Percentiles rank a stretch among this genome's conserved stretches.
phyloP scores from a whole-genome alignment of 2,329 filamentous ascomycete genomes.

The Cladorrhinum sp. region DNA sequence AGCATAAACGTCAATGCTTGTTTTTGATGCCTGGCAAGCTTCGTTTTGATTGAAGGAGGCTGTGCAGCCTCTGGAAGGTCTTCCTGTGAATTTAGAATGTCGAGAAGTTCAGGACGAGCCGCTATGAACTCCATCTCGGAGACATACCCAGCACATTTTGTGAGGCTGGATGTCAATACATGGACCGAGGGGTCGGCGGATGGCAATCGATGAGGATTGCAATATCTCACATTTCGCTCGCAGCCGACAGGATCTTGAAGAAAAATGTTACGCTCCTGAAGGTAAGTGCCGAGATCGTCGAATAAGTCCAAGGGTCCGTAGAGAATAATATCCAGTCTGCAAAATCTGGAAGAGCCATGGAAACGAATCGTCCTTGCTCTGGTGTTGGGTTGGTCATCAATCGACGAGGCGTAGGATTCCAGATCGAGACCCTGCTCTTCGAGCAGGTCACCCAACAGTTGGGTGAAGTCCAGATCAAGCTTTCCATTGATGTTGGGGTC shows the following conservation, averaged over 20 bases:
- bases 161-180: background rate
- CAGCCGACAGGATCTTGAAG: constrained; percentile 36
- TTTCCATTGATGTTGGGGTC: background rate
- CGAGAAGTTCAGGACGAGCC: constrained; percentile 25
- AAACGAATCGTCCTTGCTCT: background rate
- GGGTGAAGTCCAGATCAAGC: background rate
- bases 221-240: constrained; percentile 31
- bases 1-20: constrained; percentile 44
- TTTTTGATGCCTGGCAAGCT: constrained; percentile 40
- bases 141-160: background rate
- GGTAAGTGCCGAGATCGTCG: constrained; percentile 32
- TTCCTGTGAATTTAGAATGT: constrained; percentile 26
- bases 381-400: background rate
- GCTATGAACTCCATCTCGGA: background rate
- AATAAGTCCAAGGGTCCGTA: constrained; percentile 32
- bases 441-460: background rate
- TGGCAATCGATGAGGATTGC: constrained; percentile 38
- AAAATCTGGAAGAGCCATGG: background rate
- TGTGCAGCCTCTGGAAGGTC: constrained; percentile 32
- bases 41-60: constrained; percentile 27
- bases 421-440: background rate
- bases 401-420: background rate
- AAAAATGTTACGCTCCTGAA: constrained; percentile 33
- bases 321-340: constrained; percentile 27
- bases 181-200: constrained; percentile 3